Conservation (phyloP, 1,284 basidiomycete genomes). For the Lentinus polychrous region DNA sequence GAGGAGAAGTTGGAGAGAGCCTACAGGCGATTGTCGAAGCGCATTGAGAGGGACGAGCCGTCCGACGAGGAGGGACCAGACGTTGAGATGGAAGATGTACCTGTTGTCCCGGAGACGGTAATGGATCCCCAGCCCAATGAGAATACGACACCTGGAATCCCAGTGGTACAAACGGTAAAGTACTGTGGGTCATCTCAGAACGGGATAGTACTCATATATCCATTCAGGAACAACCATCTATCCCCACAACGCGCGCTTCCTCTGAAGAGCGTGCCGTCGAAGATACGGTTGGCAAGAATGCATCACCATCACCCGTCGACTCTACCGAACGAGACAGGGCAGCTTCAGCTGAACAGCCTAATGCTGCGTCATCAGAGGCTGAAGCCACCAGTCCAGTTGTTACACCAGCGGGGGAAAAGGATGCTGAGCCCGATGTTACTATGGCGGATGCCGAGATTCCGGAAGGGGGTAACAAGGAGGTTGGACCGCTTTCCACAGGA, state of each 20-base stretch:
- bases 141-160: background rate
- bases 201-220: background rate
- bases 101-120: slow-evolving; percentile 12
- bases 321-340: too few species aligned
- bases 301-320: background rate
- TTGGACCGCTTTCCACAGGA: background rate
- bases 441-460: too few species aligned
- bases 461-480: too few species aligned
- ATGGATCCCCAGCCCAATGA: slow-evolving; percentile 17
- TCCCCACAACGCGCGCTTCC: background rate
- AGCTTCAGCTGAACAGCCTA: too few species aligned
- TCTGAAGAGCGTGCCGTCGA: background rate
- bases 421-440: too few species aligned
- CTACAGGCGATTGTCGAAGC: slow-evolving; percentile 20
- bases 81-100: slow-evolving; percentile 13
- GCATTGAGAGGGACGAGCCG: slow-evolving; percentile 12
- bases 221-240: background rate
- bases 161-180: background rate
- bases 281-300: background rate
- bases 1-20: slow-evolving; percentile 19
- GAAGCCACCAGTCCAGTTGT: too few species aligned
- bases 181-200: background rate
- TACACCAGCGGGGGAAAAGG: too few species aligned
- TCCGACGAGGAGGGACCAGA: slow-evolving; percentile 22
- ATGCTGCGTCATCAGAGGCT: too few species aligned